Conservation (phyloP, 2,329 filamentous ascomycete genomes). For the Aureobasidium namibiae region DNA sequence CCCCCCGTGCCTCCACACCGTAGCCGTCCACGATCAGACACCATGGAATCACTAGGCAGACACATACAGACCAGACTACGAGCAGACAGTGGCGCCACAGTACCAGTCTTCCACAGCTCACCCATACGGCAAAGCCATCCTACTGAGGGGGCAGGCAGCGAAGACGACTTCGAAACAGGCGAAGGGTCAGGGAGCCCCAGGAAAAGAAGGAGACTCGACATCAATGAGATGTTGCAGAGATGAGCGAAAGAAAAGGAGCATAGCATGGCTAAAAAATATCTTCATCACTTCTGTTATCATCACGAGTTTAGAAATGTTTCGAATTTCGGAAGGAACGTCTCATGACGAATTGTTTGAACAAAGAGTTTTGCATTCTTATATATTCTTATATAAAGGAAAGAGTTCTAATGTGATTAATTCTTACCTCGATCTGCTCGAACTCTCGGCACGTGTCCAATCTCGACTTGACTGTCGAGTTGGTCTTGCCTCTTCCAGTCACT, state of each 20-base stretch:
- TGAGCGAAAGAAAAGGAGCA: background rate
- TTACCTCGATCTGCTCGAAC: no score
- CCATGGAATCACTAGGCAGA: constrained; percentile 11
- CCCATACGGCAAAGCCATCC: background rate
- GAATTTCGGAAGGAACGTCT: background rate
- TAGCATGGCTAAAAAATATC: background rate
- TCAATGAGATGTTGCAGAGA: constrained; percentile 26
- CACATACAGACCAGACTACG: constrained; percentile 7
- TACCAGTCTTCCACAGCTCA: background rate
- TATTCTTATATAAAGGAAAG: background rate
- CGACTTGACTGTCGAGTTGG: no score
- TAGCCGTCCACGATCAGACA: constrained; percentile 19
- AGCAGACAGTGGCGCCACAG: constrained; percentile 11
- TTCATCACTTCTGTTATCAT: background rate
- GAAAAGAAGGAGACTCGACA: constrained; percentile 24
- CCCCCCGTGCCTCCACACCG: constrained; percentile 17
- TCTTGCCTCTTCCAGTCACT: no score
- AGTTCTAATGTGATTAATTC: no score
- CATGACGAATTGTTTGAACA: background rate
- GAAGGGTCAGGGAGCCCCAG: constrained; percentile 12
- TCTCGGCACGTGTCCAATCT: no score
- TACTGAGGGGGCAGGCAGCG: background rate
- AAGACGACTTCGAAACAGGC: constrained; percentile 19
- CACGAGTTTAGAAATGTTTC: background rate
- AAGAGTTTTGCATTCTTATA: background rate